phyloP scores from a whole-genome alignment of 441 rosid genomes.

The Erodium chrysanthum region DNA sequence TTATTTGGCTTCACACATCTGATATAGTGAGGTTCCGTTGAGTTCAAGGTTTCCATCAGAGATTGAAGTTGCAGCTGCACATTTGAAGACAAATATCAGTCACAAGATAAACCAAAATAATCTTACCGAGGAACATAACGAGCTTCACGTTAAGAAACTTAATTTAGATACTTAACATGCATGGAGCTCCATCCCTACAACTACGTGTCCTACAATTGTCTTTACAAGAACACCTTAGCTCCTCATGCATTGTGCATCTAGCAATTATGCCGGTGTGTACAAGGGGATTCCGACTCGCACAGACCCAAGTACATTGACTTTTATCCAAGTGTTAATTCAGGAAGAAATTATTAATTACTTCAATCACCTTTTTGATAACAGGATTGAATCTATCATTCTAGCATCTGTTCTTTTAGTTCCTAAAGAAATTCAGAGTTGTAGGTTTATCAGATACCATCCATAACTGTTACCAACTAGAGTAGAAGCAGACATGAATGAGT shows the following conservation, averaged over 20 bases:
- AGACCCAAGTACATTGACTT: not conserved
- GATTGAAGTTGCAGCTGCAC: slow-evolving; percentile 97
- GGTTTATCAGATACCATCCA: not conserved
- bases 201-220: not conserved
- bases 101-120: not conserved
- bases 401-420: not conserved
- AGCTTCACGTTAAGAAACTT: not conserved
- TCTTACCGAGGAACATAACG: not conserved
- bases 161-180: not conserved
- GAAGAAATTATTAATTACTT: not conserved
- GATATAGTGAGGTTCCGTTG: slow-evolving; percentile 98
- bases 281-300: not conserved
- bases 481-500: not conserved
- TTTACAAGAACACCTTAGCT: not conserved
- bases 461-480: not conserved
- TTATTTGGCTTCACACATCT: slow-evolving; percentile 99
- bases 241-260: not conserved
- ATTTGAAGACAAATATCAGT: slow-evolving; percentile 19
- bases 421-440: not conserved
- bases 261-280: not conserved
- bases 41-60: slow-evolving; percentile 90
- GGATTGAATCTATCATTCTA: not conserved
- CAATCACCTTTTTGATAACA: not conserved
- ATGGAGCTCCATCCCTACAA: slow-evolving; percentile 5
- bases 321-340: not conserved